Conservation (phyloP, 2,329 filamentous ascomycete species). For the Fusarium newnesense region DNA sequence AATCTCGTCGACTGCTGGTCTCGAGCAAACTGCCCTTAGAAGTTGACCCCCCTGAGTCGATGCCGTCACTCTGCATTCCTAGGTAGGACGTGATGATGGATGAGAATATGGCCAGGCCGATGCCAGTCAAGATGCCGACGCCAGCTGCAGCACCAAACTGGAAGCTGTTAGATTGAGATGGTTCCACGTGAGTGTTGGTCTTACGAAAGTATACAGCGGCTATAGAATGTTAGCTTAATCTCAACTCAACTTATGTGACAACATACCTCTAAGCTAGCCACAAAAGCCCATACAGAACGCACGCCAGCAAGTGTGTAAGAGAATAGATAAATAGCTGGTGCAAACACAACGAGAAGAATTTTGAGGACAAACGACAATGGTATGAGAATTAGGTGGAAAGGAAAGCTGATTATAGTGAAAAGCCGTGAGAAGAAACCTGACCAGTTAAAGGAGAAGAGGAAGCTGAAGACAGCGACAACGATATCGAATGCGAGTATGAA, state of each 20-base stretch:
- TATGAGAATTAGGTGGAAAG: conserved; percentile 46
- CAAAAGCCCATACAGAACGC: conserved; percentile 41
- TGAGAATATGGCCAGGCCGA: conserved; percentile 67
- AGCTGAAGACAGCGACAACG: conserved; percentile 41
- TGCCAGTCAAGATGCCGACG: conserved; percentile 72
- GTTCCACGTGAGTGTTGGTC: background rate
- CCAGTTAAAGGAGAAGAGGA: conserved; percentile 46
- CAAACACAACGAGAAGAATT: conserved; percentile 47
- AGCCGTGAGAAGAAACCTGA: conserved; percentile 38
- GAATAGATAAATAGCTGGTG: conserved; percentile 51
- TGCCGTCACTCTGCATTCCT: conserved; percentile 51
- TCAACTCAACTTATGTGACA: background rate
- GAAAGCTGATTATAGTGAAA: conserved; percentile 42
- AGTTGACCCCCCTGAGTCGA: background rate
- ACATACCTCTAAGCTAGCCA: conserved; percentile 52
- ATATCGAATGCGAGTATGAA: conserved; percentile 41
- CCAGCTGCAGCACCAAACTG: conserved; percentile 72
- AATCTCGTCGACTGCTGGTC: conserved; percentile 28
- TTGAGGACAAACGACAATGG: conserved; percentile 45
- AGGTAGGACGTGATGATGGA: conserved; percentile 63
- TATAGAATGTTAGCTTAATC: conserved; percentile 31
- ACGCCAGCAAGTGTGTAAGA: conserved; percentile 42
- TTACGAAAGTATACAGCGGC: conserved; percentile 58
- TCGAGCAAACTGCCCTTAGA: conserved; percentile 32
- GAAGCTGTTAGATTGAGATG: background rate